Base-by-base conservation (phyloP, 345 rosid species). In the Eucalyptus curtisii region DNA sequence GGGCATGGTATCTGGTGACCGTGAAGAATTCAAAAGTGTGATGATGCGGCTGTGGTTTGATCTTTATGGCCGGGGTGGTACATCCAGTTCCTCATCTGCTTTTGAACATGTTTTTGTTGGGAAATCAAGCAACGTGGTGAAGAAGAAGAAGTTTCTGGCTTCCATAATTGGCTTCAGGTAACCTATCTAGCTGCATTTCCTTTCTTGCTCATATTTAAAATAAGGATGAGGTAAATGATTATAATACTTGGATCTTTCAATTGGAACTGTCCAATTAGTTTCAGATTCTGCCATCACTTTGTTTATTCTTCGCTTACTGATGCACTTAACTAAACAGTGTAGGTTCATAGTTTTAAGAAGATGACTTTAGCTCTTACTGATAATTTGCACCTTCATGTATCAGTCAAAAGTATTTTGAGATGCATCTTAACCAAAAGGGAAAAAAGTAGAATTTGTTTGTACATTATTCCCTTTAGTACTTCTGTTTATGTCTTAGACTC, bases 141-240 rank as follows among this genome's bases (percentile, higher is more conserved):
- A 80, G 92, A 94, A 86, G 92, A 94, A 91, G 94, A 96, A 92
- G 98, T 97, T 91, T 94, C 94, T 20, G 99, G 99, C 44, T 97
- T 97, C 92, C 99, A 97, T 89, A 97, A 97, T 88, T 97, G 99
- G 99, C 93, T 97, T 93, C 99, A 96, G 99, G 99, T 95, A 52
- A 31, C 85, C 79, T 88, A 85, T 84, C 57, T 85, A 87, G 30
- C 61, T 19, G 6, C 55, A 76, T 25, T 79, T 57, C 64, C 27
- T 40, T 76, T 76, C 27, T 76, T 76, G 84, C 47, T 76, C 84
- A 31, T 86, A 50, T 25, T 27, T 50, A 86, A 50, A 86, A 86
- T 49, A 86, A 49, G 64, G 33, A 86, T 42, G 42, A 31, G 87
- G 53, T 31, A 19, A 31, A 88, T 76, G 19, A 31, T 49, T 53